A percentile compares a stretch with the other conserved stretches of the same genome.
These are phyloP conservation scores for Dichotomocladium elegans DNA, from an alignment of 371 early-diverging fungal genomes.

Conservation along the genomic window DNA sequence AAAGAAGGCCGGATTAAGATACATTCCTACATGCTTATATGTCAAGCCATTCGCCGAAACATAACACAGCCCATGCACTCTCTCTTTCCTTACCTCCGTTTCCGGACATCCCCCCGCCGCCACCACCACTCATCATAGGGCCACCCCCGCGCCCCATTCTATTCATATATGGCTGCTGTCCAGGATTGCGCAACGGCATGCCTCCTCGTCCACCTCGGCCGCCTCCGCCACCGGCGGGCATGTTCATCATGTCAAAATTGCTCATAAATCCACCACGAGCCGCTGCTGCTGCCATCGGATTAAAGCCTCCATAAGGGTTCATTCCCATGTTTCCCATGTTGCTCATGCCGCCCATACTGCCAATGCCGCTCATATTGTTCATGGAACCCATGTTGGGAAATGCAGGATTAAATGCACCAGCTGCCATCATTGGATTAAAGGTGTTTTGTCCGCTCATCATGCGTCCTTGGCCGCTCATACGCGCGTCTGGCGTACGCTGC, in stretches of 20 bases:
- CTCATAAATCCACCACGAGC: slow-evolving; percentile 31
- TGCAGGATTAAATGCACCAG: slow-evolving; percentile 14
- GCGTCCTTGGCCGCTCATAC: background rate
- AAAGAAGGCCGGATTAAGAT: slow-evolving; percentile 52
- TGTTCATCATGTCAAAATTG: slow-evolving; percentile 34
- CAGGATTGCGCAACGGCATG: slow-evolving; percentile 19
- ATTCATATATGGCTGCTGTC: slow-evolving; percentile 17
- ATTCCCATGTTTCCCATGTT: slow-evolving; percentile 2
- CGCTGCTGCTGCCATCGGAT: slow-evolving; percentile 18
- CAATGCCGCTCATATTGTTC: too few species aligned
- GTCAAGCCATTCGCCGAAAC: background rate
- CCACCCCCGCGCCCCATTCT: slow-evolving; percentile 23
- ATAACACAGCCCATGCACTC: too few species aligned
- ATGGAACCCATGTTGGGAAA: background rate
- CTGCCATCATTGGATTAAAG: slow-evolving; percentile 15
- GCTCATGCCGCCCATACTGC: background rate
- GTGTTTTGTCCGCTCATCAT: slow-evolving; percentile 2
- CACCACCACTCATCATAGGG: slow-evolving; percentile 17
- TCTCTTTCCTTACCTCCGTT: slow-evolving; percentile 14
- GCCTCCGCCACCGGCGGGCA: slow-evolving; percentile 19
- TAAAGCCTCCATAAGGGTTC: slow-evolving; percentile 26
- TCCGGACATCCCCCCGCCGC: slow-evolving; percentile 16
- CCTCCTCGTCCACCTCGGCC: slow-evolving; percentile 16
- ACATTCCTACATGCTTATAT: slow-evolving; percentile 25
- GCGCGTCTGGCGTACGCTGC: slow-evolving; percentile 10